Base-by-base conservation (phyloP, 805 yeast species). In the Ogataea nakhonphanomensis region DNA sequence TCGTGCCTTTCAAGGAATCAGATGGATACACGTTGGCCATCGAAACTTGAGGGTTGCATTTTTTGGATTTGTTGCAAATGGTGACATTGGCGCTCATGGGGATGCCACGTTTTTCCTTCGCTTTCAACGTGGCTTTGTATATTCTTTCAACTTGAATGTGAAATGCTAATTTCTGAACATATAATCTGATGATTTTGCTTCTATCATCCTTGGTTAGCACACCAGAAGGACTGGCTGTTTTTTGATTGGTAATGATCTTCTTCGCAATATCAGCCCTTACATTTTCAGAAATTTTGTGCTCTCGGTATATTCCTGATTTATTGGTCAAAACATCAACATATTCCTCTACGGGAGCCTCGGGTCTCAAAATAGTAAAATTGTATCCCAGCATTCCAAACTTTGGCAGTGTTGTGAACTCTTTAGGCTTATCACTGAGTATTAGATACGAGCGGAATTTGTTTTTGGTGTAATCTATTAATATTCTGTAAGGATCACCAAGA, bases 81-180 rank as follows among this genome's bases (percentile, higher is more conserved):
- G 37, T 4, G 7, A 37, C 25, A 12, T 28, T 30, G 8, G 41
- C 13, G 11, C 27, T 35, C 13, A 39, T 35, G 14, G 28, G 33
- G 20, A 25, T 17, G 25, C 30, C 13, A 26, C n/a, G 32, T 13
- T 37, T 41, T 30, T 41, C 50, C 43, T 55, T 58, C 1, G 59
- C 43, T 33, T 46, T 52, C 32, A 70, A 40, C 17, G 68, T 57
- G 2, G 79, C 81, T 50, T 72, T 74, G 57, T 73, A 81, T 8
- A 83, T 73, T 35, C 90, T 61, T 8, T 75, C 76, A n/a, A 80
- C 75, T 59, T 83, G 90, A 11, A 81, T 76, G 41, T 74, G 70
- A 38, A 77, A 71, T 11, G 85, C 84, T 34, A 82, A 51, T 33
- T 63, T 69, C 14, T 61, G 64, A 23, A 81, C 61, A 53, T 77